These are phyloP conservation scores for Nitzschia inconspicua DNA, from an alignment of 108 stramenopile species.

Conservation along the genomic window DNA sequence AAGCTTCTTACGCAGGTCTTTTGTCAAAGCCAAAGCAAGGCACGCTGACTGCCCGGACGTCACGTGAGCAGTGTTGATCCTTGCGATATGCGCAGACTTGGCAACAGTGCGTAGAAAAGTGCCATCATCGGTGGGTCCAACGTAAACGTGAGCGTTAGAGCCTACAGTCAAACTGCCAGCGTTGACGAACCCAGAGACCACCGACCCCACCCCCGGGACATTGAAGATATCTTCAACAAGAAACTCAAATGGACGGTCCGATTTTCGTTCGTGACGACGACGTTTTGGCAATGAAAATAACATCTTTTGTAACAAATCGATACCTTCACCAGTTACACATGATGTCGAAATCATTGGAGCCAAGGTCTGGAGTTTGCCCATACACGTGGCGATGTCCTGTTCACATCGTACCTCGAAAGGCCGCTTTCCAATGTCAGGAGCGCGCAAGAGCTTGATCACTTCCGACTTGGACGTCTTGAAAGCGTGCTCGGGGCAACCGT, in stretches of 20 bases:
- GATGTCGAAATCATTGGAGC: constrained; percentile 96
- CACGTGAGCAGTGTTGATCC: constrained; percentile 72
- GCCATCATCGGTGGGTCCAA: constrained; percentile 86
- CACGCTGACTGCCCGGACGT: constrained; percentile 84
- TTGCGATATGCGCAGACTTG: constrained; percentile 81
- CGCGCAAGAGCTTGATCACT: constrained; percentile 65
- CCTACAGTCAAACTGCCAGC: constrained; percentile 78
- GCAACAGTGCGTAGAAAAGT: constrained; percentile 78
- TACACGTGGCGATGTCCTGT: constrained; percentile 83
- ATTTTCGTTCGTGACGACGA: constrained; percentile 80
- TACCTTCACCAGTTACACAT: constrained; percentile 94
- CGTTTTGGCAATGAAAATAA: constrained; percentile 85
- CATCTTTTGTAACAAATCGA: constrained; percentile 89
- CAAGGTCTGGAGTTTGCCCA: constrained; percentile 84
- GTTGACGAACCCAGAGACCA: constrained; percentile 81
- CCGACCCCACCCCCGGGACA: constrained; percentile 79
- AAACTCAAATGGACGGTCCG: constrained; percentile 77
- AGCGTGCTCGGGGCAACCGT: constrained; percentile 94
- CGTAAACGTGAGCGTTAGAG: constrained; percentile 60
- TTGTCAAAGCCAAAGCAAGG: constrained; percentile 71
- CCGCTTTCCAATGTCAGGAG: constrained; percentile 65
- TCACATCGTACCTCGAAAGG: constrained; percentile 81
- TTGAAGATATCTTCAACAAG: constrained; percentile 85
- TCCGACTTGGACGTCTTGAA: constrained; percentile 87
- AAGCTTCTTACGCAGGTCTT: constrained; percentile 72